A percentile compares a stretch with the other conserved stretches of the same genome.
Conservation (phyloP, 2,329 filamentous ascomycete genomes). For the Huntiella moniliformis region DNA sequence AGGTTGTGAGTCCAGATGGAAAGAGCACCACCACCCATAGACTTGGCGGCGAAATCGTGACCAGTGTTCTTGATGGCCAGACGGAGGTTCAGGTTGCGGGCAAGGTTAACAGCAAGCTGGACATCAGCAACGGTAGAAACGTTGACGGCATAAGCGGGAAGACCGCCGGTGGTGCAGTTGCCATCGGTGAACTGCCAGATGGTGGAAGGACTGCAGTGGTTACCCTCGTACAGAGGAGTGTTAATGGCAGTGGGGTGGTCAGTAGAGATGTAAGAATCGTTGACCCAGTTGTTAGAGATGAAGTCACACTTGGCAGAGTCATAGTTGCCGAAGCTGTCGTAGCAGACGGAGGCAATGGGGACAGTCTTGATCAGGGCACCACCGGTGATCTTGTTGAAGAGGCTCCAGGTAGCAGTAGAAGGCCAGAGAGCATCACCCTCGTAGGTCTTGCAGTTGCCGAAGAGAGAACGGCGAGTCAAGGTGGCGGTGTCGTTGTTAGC, state of each 20-base stretch:
- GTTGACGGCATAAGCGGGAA: slow-evolving; percentile 24
- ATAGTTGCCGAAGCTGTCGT: slow-evolving; percentile 12
- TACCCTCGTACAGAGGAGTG: slow-evolving; percentile 14
- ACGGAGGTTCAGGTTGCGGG: slow-evolving; percentile 27
- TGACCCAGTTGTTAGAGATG: slow-evolving; percentile 15
- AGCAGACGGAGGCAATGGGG: slow-evolving; percentile 19
- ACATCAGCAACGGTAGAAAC: slow-evolving; percentile 25
- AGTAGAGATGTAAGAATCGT: slow-evolving; percentile 10
- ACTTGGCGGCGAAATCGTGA: slow-evolving; percentile 29
- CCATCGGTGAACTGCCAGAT: slow-evolving; percentile 15
- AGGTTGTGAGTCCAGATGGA: slow-evolving; percentile 23
- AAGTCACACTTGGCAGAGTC: slow-evolving; percentile 17
- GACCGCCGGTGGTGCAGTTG: slow-evolving; percentile 20
- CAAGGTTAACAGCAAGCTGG: slow-evolving; percentile 28
- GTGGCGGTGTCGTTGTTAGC: slow-evolving; percentile 2
- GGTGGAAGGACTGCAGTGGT: slow-evolving; percentile 6
- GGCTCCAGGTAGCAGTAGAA: slow-evolving; percentile 16
- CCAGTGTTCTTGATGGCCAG: slow-evolving; percentile 34
- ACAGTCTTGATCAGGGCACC: slow-evolving; percentile 18
- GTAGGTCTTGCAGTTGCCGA: slow-evolving; percentile 16
- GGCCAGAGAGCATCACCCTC: slow-evolving; percentile 18
- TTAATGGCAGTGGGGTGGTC: slow-evolving; percentile 14
- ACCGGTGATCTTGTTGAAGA: slow-evolving; percentile 16
- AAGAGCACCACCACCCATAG: slow-evolving; percentile 23
- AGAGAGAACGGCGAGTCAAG: not conserved